Percentiles rank a stretch among this genome's conserved stretches.
These are phyloP conservation scores for Leptographium wingfieldii DNA, from an alignment of 2,329 filamentous ascomycete species.

Conservation along the genomic window DNA sequence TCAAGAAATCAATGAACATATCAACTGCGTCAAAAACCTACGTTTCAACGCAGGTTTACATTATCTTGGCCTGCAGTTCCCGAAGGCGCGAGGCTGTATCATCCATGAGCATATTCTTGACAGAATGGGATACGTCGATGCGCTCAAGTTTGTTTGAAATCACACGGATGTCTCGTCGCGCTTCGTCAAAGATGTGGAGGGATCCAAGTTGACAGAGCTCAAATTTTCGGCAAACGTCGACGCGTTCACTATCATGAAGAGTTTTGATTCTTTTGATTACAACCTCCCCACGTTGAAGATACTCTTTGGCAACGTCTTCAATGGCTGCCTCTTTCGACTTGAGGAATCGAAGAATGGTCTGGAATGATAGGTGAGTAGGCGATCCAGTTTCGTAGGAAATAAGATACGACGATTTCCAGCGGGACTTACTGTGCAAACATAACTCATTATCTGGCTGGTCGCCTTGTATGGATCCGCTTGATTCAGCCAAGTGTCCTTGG, in stretches of 20 bases:
- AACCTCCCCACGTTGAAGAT: conserved; percentile 6
- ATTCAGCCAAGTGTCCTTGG: conserved; percentile 7
- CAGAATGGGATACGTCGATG: conserved; percentile 1
- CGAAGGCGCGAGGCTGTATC: neutral
- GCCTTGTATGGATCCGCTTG: conserved; percentile 10
- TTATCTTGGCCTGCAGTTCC: neutral
- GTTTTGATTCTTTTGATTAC: conserved; percentile 1
- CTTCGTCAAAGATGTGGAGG: neutral
- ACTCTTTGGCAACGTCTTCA: conserved; percentile 10
- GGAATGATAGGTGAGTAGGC: neutral
- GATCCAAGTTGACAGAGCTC: neutral
- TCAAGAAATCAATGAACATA: too few species aligned
- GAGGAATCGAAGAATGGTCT: conserved; percentile 11
- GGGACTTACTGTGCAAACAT: conserved; percentile 10
- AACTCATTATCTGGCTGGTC: conserved; percentile 10
- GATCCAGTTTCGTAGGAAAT: neutral
- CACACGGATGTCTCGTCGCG: neutral
- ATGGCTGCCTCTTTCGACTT: conserved; percentile 12
- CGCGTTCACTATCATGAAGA: conserved; percentile 3
- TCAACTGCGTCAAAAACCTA: neutral
- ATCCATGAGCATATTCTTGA: conserved; percentile 4
- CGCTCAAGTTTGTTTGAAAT: neutral
- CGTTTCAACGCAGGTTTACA: neutral
- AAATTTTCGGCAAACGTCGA: neutral
- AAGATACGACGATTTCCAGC: too few species aligned